Evolutionary conservation across 2,329 filamentous ascomycete genomes (phyloP).

Genomic region (Aspergillus fumigatus): DNA sequence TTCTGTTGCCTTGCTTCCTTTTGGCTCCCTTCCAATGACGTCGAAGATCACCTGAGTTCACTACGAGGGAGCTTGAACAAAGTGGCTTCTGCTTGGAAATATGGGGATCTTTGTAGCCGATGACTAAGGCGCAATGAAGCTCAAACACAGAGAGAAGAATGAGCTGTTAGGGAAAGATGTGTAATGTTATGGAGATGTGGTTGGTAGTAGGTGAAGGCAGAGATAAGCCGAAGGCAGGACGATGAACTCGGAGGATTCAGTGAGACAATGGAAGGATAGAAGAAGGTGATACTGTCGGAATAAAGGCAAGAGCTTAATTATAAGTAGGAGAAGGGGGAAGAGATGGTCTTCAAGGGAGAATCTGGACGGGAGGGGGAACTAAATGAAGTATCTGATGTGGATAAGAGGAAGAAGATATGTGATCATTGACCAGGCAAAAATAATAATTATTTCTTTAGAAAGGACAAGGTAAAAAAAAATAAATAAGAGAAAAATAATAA

Average conservation of each 20-base stretch:
- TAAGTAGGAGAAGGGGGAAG: constrained; percentile 6
- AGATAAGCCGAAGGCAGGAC: constrained; percentile 9
- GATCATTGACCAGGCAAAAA: constrained; percentile 33
- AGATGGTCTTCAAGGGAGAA: constrained; percentile 11
- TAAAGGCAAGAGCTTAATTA: constrained; percentile 1
- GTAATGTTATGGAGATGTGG: constrained; percentile 7
- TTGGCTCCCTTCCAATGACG: not conserved
- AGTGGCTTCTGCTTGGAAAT: constrained; percentile 9
- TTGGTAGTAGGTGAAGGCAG: not conserved
- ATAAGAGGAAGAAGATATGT: constrained; percentile 23
- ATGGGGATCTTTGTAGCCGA: not conserved
- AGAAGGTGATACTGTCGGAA: not conserved
- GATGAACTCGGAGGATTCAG: constrained; percentile 5
- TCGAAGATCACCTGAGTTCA: constrained; percentile 6
- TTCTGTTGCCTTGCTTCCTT: constrained; percentile 1
- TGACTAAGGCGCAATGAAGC: not conserved
- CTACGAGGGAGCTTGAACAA: constrained; percentile 14
- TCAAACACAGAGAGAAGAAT: not conserved
- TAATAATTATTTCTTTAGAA: constrained; percentile 7
- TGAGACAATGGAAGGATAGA: constrained; percentile 1
- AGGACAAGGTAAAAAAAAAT: constrained; percentile 5
- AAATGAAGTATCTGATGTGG: constrained; percentile 27
- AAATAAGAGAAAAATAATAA: constrained; percentile 1
- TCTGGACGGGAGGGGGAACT: constrained; percentile 25
- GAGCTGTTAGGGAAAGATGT: not conserved